Conservation (phyloP, 768 basidiomycete species). For the Kwoniella mangroviensis region DNA sequence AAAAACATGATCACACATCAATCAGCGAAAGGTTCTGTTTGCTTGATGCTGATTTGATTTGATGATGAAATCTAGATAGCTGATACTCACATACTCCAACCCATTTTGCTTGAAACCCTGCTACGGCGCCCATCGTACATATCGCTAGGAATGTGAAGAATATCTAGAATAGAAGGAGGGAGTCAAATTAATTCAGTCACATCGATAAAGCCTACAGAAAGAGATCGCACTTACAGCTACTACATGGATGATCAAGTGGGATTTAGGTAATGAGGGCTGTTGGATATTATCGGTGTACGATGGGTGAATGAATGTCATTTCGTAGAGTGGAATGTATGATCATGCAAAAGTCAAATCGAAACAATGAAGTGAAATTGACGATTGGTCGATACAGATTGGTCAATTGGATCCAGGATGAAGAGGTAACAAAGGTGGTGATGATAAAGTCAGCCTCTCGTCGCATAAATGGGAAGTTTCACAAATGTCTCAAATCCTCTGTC, state of each 20-base stretch:
- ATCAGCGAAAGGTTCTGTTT: background rate
- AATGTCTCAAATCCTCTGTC: too few relatives aligned
- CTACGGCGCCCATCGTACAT: conserved; percentile 88
- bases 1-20: conserved; percentile 3
- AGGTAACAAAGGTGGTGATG: too few relatives aligned
- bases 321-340: background rate
- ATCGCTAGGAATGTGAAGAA: conserved; percentile 94
- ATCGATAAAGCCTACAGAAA: too few relatives aligned
- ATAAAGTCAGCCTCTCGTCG: too few relatives aligned
- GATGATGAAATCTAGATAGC: too few relatives aligned
- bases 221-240: conserved; percentile 19
- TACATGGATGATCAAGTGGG: conserved; percentile 23
- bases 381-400: background rate
- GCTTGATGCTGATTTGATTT: too few relatives aligned
- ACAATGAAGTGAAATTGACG: background rate
- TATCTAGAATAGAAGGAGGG: conserved; percentile 59
- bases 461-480: too few relatives aligned
- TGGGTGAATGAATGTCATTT: background rate
- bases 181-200: background rate
- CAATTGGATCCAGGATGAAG: too few relatives aligned
- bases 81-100: conserved; percentile 84
- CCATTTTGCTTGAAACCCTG: conserved; percentile 84
- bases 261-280: conserved; percentile 24
- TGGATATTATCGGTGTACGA: background rate
- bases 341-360: too few relatives aligned